Base-by-base conservation (phyloP, 2,329 filamentous ascomycete species). In the Claviceps paspali region DNA sequence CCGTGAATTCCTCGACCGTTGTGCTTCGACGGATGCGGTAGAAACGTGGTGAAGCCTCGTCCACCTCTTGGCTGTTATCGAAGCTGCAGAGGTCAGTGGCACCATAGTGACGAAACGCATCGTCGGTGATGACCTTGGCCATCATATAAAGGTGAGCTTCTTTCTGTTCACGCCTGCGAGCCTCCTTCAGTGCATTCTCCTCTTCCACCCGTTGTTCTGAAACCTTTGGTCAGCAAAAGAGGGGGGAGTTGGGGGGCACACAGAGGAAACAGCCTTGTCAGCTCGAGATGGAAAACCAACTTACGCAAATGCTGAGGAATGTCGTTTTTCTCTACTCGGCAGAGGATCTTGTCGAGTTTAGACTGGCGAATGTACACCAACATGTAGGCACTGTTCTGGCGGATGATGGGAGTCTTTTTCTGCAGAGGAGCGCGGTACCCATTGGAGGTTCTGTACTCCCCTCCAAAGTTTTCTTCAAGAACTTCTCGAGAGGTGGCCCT, bases 381-480 rank as follows among this genome's bases (percentile, higher is more conserved):
- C 91, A 98, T 98, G 66, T 98, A 98, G 5, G 91, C 92, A 56
- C 87, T 98, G 59, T 77, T 79, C 42, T 76, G 73, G 38, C 76
- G 68, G 60, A 79, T 70, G 49, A 75, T 57, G 2, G 73, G 71
- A 3, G 64, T 57, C 52, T 71, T 70, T 55, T 73, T 76, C 35
- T 68, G 64, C n/a, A 62, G 49, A 3, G 61, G 55, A 2, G 62
- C 52, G n/a, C 67, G 65, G 29, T 60, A 59, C 8, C 65, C 63
- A 38, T 66, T 66, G 2, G 66, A 57, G 5, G 63, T 58, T 21
- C 61, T 65, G 52, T 86, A 92, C 52, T 93, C 85, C 38, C 91
- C 91, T 31, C 91, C 91, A 58, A 84, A 98, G 57, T 96, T 98
- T 46, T 98, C 92, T 52, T 96, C 91, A 23, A 96, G 63, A 0